These are phyloP conservation scores for Metarhizium brunneum DNA, from an alignment of 2,329 filamentous ascomycete species.

Conservation along the genomic window DNA sequence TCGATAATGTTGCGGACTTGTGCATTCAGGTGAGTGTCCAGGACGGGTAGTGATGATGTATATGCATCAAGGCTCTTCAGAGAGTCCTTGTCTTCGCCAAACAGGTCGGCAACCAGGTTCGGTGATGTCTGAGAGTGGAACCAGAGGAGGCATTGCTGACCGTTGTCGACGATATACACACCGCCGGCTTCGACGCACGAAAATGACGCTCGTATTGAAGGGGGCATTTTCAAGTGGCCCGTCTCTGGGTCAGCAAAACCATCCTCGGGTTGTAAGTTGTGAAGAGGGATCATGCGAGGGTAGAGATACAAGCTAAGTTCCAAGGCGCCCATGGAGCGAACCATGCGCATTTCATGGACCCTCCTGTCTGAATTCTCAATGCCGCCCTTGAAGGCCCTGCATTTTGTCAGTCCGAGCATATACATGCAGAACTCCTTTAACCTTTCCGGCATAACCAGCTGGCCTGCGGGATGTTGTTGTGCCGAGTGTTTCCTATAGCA, in stretches of 20 bases:
- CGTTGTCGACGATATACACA: conserved; percentile 91
- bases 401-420: conserved; percentile 82
- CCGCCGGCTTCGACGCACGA: conserved; percentile 84
- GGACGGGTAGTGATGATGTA: conserved; percentile 66
- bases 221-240: conserved; percentile 78
- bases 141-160: conserved; percentile 87
- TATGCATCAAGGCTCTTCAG: conserved; percentile 76
- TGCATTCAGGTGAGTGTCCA: conserved; percentile 87
- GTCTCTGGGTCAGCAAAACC: conserved; percentile 84
- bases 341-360: conserved; percentile 83
- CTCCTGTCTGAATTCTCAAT: conserved; percentile 84
- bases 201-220: conserved; percentile 73
- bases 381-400: conserved; percentile 85
- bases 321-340: conserved; percentile 75
- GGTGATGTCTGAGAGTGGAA: conserved; percentile 87
- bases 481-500: conserved; percentile 90
- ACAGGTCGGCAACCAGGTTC: conserved; percentile 82
- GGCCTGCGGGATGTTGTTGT: conserved; percentile 74
- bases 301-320: conserved; percentile 92
- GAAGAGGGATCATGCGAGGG: conserved; percentile 82
- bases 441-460: conserved; percentile 90
- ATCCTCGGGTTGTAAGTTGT: conserved; percentile 79
- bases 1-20: conserved; percentile 91
- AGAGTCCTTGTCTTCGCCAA: conserved; percentile 61
- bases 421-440: conserved; percentile 98